These are phyloP conservation scores for Tephrocybe sp. DNA, from an alignment of 768 basidiomycete genomes.

Conservation along the genomic window DNA sequence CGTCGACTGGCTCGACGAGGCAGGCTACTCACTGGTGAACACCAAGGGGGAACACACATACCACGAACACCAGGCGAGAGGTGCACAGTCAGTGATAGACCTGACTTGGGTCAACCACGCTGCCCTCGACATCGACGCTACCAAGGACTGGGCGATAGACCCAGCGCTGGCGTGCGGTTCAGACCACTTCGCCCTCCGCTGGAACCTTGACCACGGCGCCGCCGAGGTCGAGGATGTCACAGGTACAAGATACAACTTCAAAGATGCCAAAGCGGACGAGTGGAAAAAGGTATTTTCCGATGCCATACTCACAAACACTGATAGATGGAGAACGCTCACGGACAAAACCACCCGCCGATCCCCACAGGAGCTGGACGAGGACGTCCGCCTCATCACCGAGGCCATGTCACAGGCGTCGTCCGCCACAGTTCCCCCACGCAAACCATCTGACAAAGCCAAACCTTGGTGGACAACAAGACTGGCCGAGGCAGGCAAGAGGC, in stretches of 20 bases:
- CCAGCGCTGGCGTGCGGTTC: too few relatives aligned
- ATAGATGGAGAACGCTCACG: not conserved
- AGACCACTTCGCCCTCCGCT: not conserved
- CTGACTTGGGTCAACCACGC: not conserved
- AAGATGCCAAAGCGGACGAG: not conserved
- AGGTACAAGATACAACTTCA: too few relatives aligned
- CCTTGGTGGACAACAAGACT: conserved; percentile 4
- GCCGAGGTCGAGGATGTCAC: too few relatives aligned
- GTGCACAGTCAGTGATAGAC: conserved; percentile 1
- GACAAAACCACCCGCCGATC: not conserved
- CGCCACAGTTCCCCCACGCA: not conserved
- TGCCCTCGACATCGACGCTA: not conserved
- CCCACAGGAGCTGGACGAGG: not conserved
- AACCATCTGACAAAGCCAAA: not conserved
- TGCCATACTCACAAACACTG: not conserved
- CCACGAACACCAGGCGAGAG: not conserved
- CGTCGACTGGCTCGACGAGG: not conserved
- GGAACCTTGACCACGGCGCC: not conserved
- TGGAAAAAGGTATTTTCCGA: not conserved
- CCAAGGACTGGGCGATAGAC: too few relatives aligned
- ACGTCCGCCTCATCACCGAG: not conserved
- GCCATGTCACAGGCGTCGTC: not conserved
- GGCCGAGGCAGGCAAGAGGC: too few relatives aligned
- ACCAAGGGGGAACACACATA: not conserved
- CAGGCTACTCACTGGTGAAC: not conserved